Base-by-base conservation (phyloP, 768 basidiomycete species). In the Amanita thiersii region DNA sequence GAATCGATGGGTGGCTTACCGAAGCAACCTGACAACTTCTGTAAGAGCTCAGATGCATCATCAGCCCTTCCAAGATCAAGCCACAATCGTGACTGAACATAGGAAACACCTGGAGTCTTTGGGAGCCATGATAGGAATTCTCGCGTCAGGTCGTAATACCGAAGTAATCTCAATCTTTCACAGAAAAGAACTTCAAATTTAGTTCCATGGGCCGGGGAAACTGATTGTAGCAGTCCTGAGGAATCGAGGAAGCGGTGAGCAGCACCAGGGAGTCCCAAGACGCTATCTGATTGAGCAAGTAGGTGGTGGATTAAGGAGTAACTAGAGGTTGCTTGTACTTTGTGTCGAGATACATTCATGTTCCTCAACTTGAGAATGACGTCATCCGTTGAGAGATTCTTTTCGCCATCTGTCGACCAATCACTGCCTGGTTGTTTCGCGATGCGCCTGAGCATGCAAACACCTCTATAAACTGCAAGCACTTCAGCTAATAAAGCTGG, bases 51-150 rank as follows among this genome's bases (percentile, higher is more conserved):
- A 1, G 80, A 75, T 1, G 88, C 86, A 49, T 92, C 88, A 37
- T 83, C 86, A 19, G 73, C 63, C 25, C 80, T 73, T 3, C 84
- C 80, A 23, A 76, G 60, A 47, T 75, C 69, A 33, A 90, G 58
- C 68, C 73, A 76, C 5, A 89, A 63, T 48, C 79, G 68, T 4
- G 80, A 79, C 28, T 75, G 70, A 28, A 93, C 74, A 57, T 88
- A 94, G 21, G 72, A 70, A 37, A 79, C 77, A 3, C 76, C 86
- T 19, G 90, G 77, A 11, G 84, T 83, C 35, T 81, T 66, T 8
- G 91, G 90, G 19, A 92, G 71, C 77, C 85, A 85, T 17, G 77
- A 76, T 34, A 88, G 61, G 42, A 86, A 64, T 46, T 84, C 81
- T 37, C 72, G 61, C 1, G 85, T 70, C 25, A 75, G 65, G 44